Evolutionary conservation across 441 rosid genomes (phyloP), one percentile per base, ranked within the genome.

Genomic region (Brassica hybrid): DNA sequence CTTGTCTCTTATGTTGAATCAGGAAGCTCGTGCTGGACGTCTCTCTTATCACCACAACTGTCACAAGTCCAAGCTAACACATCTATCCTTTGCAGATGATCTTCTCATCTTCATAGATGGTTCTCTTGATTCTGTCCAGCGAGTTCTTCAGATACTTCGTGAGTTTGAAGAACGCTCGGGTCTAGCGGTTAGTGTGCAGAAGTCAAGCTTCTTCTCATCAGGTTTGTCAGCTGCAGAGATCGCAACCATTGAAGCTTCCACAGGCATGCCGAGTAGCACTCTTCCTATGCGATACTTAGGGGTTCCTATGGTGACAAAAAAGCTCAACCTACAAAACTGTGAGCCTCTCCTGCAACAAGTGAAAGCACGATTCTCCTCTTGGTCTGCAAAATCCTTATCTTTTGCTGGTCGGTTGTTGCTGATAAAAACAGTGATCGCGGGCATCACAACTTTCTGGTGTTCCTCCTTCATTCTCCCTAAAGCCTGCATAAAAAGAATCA

Each of bases 11-110:
- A 57, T 57, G 27, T 4, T 57, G 11, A 18, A 57, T 2, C 3
- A 19, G 3, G n/a, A 9, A 7, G 13, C 27, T 0, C 2, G 7
- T 0, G 4, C 3, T 0, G 12, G 25, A 0, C 7, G 18, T 1
- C 11, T 57, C 3, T 8, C 11, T 0, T 57, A 17, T 3, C 61
- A 18, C 9, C 61, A 17, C 11, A 16, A 2, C 3, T 54, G 59
- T 3, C 3, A 16, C 7, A 7, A 54, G 9, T 1, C 4, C 0
- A 16, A 7, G 1, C 10, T 54, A 0, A 17, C 59, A 0, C 59
- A 54, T 2, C 21, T 54, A 1, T 14, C 23, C 7, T 54, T 54
- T 7, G 25, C 60, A 0, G 60, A 56, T 17, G 60, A 56, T 7
- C 5, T 56, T 1, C 1, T 56, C 0, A 56, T 56, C 2, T 56